Evolutionary conservation across 768 basidiomycete species (phyloP), one percentile per base, ranked within the genome.

Genomic region (Leccinum pellstonianum): DNA sequence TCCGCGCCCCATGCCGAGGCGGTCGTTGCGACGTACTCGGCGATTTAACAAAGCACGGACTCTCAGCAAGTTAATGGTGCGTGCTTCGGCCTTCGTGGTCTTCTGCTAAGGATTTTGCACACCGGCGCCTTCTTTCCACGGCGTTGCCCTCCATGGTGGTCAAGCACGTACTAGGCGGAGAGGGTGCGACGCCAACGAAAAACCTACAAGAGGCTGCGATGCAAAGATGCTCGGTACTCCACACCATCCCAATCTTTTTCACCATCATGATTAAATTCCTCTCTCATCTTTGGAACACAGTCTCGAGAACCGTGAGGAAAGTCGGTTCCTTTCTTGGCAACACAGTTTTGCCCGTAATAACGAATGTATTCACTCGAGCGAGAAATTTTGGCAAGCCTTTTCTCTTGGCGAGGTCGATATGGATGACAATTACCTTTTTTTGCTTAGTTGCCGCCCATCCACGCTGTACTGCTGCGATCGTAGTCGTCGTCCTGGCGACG

Each of bases 181-280:
- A 7, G 48, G 23, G 14, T 49, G 23, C 14, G 23, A 27, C 3
- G 14, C 49, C 49, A 50, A 25, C 17, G 11, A 15, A 48, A 63
- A 38, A 12, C 21, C 57, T 59, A 60, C 27, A 63, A 60, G 23
- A 64, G 53, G 5, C 38, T 9, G 23, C 35, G 4, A 10, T 7
- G 17, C 15, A 29, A 25, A 27, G 48, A 14, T 23, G 35, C 47
- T 1, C 2, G 38, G 5, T 21, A 23, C 11, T 35, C 12, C 17
- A 12, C 17, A 47, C 31, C 41, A 21, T 27, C 21, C 17, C 9
- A 3, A 29, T 51, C 3, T 17, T 17, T 7, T 14, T 17, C 50
- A n/a, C 50, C 27, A n/a, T 51, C 9, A n/a, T 12, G 5, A 3
- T 11, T 2, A 27, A 9, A 3, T 31, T 9, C 3, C 2, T 51